Evolutionary conservation across 495 filamentous ascomycete genomes (phyloP).

Genomic region (Talaromyces thailandensis): DNA sequence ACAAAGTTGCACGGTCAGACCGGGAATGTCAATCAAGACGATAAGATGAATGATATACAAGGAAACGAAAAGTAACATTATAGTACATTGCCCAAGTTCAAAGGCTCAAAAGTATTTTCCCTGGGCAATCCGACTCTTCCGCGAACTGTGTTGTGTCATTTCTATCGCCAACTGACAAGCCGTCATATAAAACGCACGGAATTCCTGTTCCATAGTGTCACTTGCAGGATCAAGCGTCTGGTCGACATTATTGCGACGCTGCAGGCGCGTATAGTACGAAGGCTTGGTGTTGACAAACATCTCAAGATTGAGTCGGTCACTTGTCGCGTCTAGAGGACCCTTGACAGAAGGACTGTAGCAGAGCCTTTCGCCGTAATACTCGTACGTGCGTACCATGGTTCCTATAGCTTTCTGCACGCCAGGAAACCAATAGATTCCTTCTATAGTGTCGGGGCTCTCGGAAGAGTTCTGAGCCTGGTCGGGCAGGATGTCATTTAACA

Average conservation of each 20-base stretch:
- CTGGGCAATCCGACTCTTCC: neutral
- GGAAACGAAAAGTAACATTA: constrained; percentile 1
- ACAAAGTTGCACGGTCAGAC: neutral
- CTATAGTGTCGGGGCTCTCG: constrained; percentile 5
- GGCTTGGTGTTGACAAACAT: constrained; percentile 13
- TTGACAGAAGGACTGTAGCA: constrained; percentile 23
- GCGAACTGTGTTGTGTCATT: constrained; percentile 13
- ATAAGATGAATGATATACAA: neutral
- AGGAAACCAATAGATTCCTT: constrained; percentile 28
- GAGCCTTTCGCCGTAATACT: constrained; percentile 20
- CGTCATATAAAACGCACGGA: constrained; percentile 28
- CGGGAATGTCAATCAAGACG: neutral
- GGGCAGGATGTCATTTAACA: constrained; percentile 3
- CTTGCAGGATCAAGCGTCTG: neutral
- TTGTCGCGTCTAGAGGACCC: constrained; percentile 22
- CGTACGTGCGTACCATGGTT: constrained; percentile 20
- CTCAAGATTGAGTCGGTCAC: constrained; percentile 22
- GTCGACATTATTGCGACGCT: neutral
- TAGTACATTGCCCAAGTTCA: neutral
- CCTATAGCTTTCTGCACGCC: constrained; percentile 19
- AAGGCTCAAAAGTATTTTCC: neutral
- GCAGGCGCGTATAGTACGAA: neutral
- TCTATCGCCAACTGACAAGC: constrained; percentile 29
- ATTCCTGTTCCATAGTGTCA: constrained; percentile 14
- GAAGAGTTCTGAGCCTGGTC: neutral